Evolutionary conservation across 1,284 basidiomycete species (phyloP).

Genomic region (Volvariella volvacea): DNA sequence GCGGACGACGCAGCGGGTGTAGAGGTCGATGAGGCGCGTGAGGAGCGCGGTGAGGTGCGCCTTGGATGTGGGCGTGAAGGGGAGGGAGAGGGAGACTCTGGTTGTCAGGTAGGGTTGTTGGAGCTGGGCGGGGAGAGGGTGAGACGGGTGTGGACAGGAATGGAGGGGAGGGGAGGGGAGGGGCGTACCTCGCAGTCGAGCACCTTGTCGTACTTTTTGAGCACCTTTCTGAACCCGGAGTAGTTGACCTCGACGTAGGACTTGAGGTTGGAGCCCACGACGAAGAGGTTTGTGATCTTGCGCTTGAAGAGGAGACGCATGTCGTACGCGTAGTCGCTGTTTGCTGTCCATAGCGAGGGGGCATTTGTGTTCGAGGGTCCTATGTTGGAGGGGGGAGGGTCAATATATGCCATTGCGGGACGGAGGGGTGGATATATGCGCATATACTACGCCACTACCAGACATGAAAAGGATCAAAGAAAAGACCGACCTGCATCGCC

Average conservation of each 20-base stretch:
- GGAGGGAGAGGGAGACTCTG: slow-evolving; percentile 61
- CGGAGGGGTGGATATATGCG: too few relatives aligned
- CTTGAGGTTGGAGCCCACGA: slow-evolving; percentile 76
- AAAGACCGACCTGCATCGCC: too few relatives aligned
- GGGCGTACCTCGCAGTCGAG: slow-evolving; percentile 63
- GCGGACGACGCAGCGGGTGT: slow-evolving; percentile 81
- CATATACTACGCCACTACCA: too few relatives aligned
- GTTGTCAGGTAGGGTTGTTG: slow-evolving; percentile 80
- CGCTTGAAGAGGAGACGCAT: slow-evolving; percentile 89
- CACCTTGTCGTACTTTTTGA: slow-evolving; percentile 99
- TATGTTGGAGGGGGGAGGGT: too few relatives aligned
- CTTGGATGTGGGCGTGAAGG: slow-evolving; percentile 65
- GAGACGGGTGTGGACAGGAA: slow-evolving; percentile 4
- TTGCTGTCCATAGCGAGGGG: slow-evolving; percentile 69
- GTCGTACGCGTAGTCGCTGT: slow-evolving; percentile 83
- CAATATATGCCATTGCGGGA: too few relatives aligned
- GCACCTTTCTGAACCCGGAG: slow-evolving; percentile 92
- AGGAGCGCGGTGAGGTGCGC: slow-evolving; percentile 61
- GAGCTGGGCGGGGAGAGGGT: slow-evolving; percentile 47
- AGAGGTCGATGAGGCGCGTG: slow-evolving; percentile 63
- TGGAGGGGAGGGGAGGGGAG: neutral
- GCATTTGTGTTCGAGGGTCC: too few relatives aligned
- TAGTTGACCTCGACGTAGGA: slow-evolving; percentile 95
- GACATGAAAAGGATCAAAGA: too few relatives aligned
- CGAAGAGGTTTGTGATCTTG: slow-evolving; percentile 83